These are phyloP conservation scores for Hypoxylon rubiginosum DNA, from an alignment of 2,329 filamentous ascomycete genomes.

Conservation along the genomic window DNA sequence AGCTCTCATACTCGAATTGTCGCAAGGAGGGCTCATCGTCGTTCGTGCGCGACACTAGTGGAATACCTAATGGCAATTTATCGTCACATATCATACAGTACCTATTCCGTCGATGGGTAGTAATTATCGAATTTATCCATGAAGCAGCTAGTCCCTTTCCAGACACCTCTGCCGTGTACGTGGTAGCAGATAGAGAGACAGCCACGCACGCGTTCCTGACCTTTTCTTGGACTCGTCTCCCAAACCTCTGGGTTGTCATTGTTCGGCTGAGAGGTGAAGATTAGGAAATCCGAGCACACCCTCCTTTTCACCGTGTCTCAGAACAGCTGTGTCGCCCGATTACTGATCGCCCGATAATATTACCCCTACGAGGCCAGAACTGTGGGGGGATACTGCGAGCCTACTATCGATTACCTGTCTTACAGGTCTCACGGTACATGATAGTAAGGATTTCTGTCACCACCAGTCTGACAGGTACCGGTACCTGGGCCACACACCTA, in stretches of 20 bases:
- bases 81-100: slow-evolving; percentile 21
- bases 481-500: slow-evolving; percentile 26
- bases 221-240: slow-evolving; percentile 3
- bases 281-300: slow-evolving; percentile 38
- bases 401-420: slow-evolving; percentile 28
- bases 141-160: slow-evolving; percentile 35
- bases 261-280: slow-evolving; percentile 30
- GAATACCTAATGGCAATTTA: slow-evolving; percentile 15
- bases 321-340: slow-evolving; percentile 22
- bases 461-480: slow-evolving; percentile 37
- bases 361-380: slow-evolving; percentile 20
- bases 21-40: slow-evolving; percentile 30
- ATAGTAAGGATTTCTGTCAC: background rate
- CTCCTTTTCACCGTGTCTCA: slow-evolving; percentile 29
- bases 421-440: background rate
- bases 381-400: slow-evolving; percentile 41
- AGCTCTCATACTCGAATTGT: slow-evolving; percentile 34
- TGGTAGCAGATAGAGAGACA: slow-evolving; percentile 23
- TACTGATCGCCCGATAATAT: slow-evolving; percentile 31
- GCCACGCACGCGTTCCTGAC: slow-evolving; percentile 15
- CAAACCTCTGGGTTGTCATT: slow-evolving; percentile 15
- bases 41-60: slow-evolving; percentile 35
- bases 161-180: slow-evolving; percentile 30
- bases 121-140: slow-evolving; percentile 38
- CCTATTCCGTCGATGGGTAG: slow-evolving; percentile 16